Evolutionary conservation across 1,139 yeast genomes (phyloP), one percentile per base, ranked within the genome.

Genomic region (Saccharomyces hybrid): DNA sequence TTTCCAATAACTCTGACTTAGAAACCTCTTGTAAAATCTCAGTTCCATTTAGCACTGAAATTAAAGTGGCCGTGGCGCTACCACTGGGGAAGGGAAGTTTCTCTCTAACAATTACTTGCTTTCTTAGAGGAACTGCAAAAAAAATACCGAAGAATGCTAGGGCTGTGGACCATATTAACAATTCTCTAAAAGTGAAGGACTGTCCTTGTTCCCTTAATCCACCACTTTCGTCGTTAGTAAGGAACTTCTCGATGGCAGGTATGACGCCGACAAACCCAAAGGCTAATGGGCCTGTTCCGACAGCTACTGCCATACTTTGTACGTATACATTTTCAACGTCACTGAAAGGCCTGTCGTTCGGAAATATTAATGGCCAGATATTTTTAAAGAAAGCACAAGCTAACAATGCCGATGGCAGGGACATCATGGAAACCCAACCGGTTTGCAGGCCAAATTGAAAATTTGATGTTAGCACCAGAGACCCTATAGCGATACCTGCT

Each of bases 381-480:
- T 48, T 71, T 57, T 53, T 81, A 76, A 91, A 93, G 26, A 86
- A 73, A 0, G 96, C 88, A 70, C 83, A 91, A 0, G 95, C 97
- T 25, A 93, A 71, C 52, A 93, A 71, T 0, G 98, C 96, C 5
- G 96, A 86, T 0, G 99, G 98, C 54, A 93, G 74, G n/a, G 96
- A 87, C 99, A 93, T 93, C 99, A 93, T 93, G 7, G 96, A 89
- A 1, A 93, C 97, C 99, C 99, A 93, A 1, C 99, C 99, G 0
- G 97, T 91, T 66, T 93, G 99, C 29, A 93, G 75, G 1, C 99
- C 99, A 69, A 93, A 93, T 67, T 91, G 98, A 73, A 93, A 93
- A 69, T 93, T 93, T 2, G 96, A 88, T 25, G 90, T 74, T 42
- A 91, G 75, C 29, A 91, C 91, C 31, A 91, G 71, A 0, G 96